Conservation (phyloP, 2,329 filamentous ascomycete genomes). For the Sphaerostilbella broomeana region DNA sequence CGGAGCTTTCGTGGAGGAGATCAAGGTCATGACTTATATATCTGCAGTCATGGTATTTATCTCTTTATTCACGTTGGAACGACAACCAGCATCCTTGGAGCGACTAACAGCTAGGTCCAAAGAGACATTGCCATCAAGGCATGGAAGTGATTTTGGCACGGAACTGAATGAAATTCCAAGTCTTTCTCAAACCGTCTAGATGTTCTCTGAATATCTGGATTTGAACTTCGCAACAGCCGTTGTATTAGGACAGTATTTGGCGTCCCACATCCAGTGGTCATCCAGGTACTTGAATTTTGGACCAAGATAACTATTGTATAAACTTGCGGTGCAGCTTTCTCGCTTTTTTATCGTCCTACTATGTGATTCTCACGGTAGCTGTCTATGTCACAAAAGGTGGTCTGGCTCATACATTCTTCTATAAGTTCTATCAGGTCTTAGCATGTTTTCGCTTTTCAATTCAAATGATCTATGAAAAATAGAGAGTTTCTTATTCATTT, state of each 20-base stretch:
- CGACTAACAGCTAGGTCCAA: slow-evolving; percentile 24
- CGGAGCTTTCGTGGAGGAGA: slow-evolving; percentile 39
- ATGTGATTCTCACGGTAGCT: no score
- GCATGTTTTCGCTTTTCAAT: background rate
- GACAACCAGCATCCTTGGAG: slow-evolving; percentile 31
- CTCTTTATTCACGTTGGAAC: slow-evolving; percentile 40
- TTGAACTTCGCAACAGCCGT: no score
- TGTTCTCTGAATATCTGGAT: background rate
- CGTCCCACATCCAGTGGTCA: background rate
- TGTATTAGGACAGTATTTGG: no score
- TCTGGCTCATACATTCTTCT: no score
- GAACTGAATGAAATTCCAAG: slow-evolving; percentile 29
- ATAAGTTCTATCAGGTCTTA: background rate
- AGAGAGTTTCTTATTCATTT: no score
- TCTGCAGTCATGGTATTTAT: slow-evolving; percentile 37
- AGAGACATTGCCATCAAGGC: slow-evolving; percentile 23
- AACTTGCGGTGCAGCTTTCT: background rate
- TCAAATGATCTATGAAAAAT: no score
- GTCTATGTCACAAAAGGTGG: no score
- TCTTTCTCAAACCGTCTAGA: slow-evolving; percentile 17
- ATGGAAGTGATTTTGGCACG: slow-evolving; percentile 33
- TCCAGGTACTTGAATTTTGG: background rate
- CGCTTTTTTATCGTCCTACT: background rate
- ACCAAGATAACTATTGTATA: slow-evolving; percentile 4
- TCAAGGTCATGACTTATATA: slow-evolving; percentile 40